Evolutionary conservation across 2,329 filamentous ascomycete genomes (phyloP).

Genomic region (Acrocalymma vagum): DNA sequence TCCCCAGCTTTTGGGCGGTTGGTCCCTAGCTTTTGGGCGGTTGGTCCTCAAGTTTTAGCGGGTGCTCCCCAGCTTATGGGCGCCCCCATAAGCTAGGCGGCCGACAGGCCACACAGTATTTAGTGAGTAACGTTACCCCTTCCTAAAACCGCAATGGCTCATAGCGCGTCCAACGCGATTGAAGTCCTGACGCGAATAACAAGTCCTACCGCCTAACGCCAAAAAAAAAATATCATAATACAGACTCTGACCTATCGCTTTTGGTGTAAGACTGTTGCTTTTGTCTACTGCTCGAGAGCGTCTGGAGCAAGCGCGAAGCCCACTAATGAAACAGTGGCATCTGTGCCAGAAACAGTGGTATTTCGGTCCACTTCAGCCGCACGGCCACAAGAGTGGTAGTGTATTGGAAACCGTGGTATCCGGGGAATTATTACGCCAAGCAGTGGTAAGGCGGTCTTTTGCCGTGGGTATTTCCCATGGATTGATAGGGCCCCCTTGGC

Average conservation of each 20-base stretch:
- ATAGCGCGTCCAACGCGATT: constrained; percentile 5
- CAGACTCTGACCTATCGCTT: constrained; percentile 6
- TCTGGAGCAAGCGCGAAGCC: constrained; percentile 3
- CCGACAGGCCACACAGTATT: too few species aligned
- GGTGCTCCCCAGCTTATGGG: too few species aligned
- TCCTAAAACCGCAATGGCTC: too few species aligned
- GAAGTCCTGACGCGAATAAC: constrained; percentile 7
- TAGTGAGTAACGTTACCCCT: too few species aligned
- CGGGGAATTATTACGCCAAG: too few species aligned
- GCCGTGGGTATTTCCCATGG: too few species aligned
- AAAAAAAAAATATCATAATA: constrained; percentile 6
- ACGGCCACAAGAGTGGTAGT: constrained; percentile 14
- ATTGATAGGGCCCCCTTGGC: too few species aligned
- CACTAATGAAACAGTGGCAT: constrained; percentile 4
- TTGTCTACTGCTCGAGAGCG: constrained; percentile 1
- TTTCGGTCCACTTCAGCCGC: constrained; percentile 5
- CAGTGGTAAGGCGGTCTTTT: constrained; percentile 12
- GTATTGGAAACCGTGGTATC: constrained; percentile 13
- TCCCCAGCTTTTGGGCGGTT: too few species aligned
- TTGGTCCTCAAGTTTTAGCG: too few species aligned
- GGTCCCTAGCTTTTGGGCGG: constrained; percentile 3
- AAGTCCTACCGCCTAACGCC: constrained; percentile 3
- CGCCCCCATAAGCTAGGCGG: constrained; percentile 6
- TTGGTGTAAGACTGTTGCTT: constrained; percentile 3
- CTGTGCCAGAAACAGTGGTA: constrained; percentile 8